Base-by-base conservation (phyloP, 164 flowering plant genomes). In the Vitis amurensis region DNA sequence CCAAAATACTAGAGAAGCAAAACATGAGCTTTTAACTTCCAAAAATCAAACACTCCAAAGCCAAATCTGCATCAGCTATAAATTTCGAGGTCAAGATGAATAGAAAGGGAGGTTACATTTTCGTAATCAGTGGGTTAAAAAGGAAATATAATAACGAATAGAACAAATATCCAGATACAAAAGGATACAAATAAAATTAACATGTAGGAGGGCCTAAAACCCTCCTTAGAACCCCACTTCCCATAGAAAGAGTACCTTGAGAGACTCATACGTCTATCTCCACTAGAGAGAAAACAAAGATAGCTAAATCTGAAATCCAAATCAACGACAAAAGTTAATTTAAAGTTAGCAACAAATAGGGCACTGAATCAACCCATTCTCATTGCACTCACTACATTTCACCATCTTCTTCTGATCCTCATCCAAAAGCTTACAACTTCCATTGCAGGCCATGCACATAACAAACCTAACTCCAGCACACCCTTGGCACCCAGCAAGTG, bases 341-440 rank as follows among this genome's bases (percentile, higher is more conserved):
- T 37, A 37, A 68, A 68, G 63, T 76, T 19, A 85, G 74, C 86
- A 85, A 70, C 99, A 95, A 19, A 92, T 71, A 10, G 96, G 97
- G 71, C 99, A 95, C 12, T 79, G 91, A 60, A 95, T 85, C 87
- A 94, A 77, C 9, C 99, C 99, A 83, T 92, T 92, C 75, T 92
- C 98, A 68, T 92, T 92, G 75, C 98, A 92, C 63, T 85, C 83
- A 17, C 85, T 82, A 80, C 99, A 94, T 50, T 68, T 91, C n/a
- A 86, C 85, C 64, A 67, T 86, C 77, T 77, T 80, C 85, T 79
- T 87, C 72, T 73, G 65, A 8, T 77, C 82, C 48, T 76, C 81
- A 71, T 81, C 94, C 75, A 88, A 68, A 2, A 92, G 79, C 80
- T 88, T 94, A 70, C 97, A 87, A 70, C 99, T 94, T 64, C 98